Percentiles rank a stretch among this genome's conserved stretches.
phyloP scores from a whole-genome alignment of 768 basidiomycete species.

The Rickenella mellea region DNA sequence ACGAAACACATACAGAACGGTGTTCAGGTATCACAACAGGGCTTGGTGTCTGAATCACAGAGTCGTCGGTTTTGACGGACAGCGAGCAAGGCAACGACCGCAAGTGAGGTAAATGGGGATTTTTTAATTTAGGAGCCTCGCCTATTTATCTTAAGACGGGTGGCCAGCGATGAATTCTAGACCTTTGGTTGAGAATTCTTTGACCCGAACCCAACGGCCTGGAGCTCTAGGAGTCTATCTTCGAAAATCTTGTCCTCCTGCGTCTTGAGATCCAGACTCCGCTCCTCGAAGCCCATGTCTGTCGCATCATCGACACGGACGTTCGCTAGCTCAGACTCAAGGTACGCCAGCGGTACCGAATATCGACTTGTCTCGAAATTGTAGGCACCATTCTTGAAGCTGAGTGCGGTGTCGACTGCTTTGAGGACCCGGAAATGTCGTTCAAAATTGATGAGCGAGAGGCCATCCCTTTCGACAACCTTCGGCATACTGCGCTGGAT shows the following conservation, averaged over 20 bases:
- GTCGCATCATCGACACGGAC: conserved; percentile 17
- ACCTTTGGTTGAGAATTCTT: too few species aligned
- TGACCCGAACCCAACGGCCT: conserved; percentile 8
- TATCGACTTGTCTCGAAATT: conserved; percentile 22
- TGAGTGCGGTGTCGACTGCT: conserved; percentile 23
- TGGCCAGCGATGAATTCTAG: too few species aligned
- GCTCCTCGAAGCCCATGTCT: conserved; percentile 26
- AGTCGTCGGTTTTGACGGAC: too few species aligned
- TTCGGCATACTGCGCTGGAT: not conserved
- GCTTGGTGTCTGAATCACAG: too few species aligned
- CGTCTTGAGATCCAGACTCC: conserved; percentile 16
- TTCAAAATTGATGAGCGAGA: conserved; percentile 31
- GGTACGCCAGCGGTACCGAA: conserved; percentile 29
- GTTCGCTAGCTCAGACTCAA: conserved; percentile 27
- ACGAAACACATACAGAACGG: too few species aligned
- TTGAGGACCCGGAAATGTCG: conserved; percentile 29
- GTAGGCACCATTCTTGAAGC: conserved; percentile 19
- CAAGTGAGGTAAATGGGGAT: too few species aligned
- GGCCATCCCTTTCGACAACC: conserved; percentile 19
- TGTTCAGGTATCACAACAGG: too few species aligned
- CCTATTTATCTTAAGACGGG: too few species aligned
- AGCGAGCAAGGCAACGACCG: too few species aligned
- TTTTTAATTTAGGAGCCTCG: too few species aligned
- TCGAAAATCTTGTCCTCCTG: conserved; percentile 4
- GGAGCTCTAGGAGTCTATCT: conserved; percentile 5